A percentile compares a stretch with the other conserved stretches of the same genome.
phyloP scores from a whole-genome alignment of 208 protist genomes.

The Angomonas ambiguus region DNA sequence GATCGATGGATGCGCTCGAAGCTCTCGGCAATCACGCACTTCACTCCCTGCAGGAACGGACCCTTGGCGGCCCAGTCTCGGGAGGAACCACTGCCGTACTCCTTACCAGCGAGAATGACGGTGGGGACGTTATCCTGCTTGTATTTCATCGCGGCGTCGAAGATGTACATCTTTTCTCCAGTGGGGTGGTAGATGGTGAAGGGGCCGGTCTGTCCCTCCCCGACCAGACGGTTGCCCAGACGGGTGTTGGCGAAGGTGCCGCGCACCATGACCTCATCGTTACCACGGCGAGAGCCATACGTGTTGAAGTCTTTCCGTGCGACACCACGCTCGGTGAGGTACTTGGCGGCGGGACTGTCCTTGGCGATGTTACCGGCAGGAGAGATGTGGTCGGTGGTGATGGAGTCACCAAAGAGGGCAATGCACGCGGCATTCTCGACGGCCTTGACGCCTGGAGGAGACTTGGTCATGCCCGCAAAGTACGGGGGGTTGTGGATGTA shows the following conservation, averaged over 20 bases:
- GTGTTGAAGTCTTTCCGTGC: conserved; percentile 94
- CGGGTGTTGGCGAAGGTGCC: conserved; percentile 96
- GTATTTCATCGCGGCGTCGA: conserved; percentile 94
- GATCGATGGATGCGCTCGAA: conserved; percentile 95
- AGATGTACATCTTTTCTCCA: conserved; percentile 91
- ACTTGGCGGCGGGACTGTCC: conserved; percentile 91
- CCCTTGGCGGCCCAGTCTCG: conserved; percentile 97
- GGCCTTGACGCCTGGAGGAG: conserved; percentile 31
- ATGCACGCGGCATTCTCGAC: conserved; percentile 86
- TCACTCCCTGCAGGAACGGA: conserved; percentile 93
- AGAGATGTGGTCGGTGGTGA: conserved; percentile 97
- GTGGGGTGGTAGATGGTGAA: conserved; percentile 91
- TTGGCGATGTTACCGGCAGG: conserved; percentile 94
- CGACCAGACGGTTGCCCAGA: conserved; percentile 90
- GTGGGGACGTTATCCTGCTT: conserved; percentile 51
- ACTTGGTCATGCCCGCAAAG: conserved; percentile 86
- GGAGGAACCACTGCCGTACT: conserved; percentile 94
- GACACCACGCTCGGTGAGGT: conserved; percentile 72
- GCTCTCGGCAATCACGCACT: conserved; percentile 90
- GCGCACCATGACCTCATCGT: conserved; percentile 95
- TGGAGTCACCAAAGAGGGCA: conserved; percentile 93
- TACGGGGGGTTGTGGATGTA: conserved; percentile 96
- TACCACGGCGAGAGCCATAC: conserved; percentile 94
- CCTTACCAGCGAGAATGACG: conserved; percentile 93
- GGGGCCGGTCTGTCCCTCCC: conserved; percentile 88